Percentiles rank a stretch among this genome's conserved stretches.
Conservation (phyloP, 805 yeast genomes). For the Lachancea mirantina region DNA sequence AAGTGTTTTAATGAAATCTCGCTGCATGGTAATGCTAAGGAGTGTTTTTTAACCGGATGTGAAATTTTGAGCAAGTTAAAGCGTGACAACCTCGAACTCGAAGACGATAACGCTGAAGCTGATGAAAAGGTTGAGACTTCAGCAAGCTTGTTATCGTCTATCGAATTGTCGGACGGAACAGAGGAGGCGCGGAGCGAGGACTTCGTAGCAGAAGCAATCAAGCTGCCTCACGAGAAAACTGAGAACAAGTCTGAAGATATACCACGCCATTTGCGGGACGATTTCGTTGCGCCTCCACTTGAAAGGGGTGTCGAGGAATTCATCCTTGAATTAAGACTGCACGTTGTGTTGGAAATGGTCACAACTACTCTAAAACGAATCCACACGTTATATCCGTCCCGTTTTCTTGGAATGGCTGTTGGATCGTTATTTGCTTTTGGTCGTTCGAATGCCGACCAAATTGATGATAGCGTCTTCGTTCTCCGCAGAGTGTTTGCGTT, state of each 20-base stretch:
- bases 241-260: conserved; percentile 7
- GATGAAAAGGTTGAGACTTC: conserved; percentile 8
- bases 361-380: conserved; percentile 52
- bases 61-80: conserved; percentile 43
- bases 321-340: conserved; percentile 51
- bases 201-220: conserved; percentile 3
- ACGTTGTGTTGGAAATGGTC: conserved; percentile 60
- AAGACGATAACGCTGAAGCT: conserved; percentile 6
- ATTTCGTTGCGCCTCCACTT: conserved; percentile 2
- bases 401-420: conserved; percentile 64
- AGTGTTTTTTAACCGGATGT: conserved; percentile 61
- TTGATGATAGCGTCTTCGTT: conserved; percentile 35
- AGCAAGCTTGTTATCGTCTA: conserved; percentile 4
- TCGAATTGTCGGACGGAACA: too few species aligned
- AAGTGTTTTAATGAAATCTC: conserved; percentile 58
- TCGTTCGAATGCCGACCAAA: conserved; percentile 33
- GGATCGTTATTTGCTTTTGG: conserved; percentile 50
- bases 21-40: conserved; percentile 70
- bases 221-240: conserved; percentile 1
- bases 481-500: conserved; percentile 60
- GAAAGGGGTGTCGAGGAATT: conserved; percentile 21
- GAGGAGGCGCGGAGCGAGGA: too few species aligned
- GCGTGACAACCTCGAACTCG: conserved; percentile 2
- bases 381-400: conserved; percentile 67
- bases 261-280: too few species aligned